Conservation (phyloP, 768 basidiomycete genomes). For the Neoboletus magnificus region DNA sequence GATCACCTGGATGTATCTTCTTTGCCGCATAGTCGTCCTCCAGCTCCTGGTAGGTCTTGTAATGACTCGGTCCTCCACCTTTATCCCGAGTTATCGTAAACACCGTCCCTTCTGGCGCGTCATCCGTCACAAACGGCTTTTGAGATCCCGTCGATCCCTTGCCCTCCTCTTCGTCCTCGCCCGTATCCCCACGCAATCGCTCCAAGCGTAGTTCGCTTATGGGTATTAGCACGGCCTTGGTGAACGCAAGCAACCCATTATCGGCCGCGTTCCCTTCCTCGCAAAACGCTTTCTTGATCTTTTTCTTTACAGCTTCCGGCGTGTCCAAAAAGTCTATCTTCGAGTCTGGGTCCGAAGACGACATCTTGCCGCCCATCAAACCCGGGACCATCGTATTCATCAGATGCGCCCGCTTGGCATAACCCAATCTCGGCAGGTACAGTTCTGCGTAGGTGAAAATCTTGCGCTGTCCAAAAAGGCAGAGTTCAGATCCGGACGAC, state of each 20-base stretch:
- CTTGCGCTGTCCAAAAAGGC: conserved; percentile 63
- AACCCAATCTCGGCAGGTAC: conserved; percentile 91
- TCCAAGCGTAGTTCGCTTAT: conserved; percentile 75
- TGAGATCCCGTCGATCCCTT: conserved; percentile 50
- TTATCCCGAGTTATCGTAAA: conserved; percentile 76
- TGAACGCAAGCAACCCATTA: conserved; percentile 87
- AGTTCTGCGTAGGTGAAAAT: conserved; percentile 98
- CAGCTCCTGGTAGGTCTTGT: conserved; percentile 59
- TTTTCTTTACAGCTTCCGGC: conserved; percentile 78
- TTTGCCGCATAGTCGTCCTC: conserved; percentile 72
- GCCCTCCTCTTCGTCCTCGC: conserved; percentile 39
- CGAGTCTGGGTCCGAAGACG: conserved; percentile 93
- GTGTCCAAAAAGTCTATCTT: conserved; percentile 97
- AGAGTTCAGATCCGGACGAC: neutral
- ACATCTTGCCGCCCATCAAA: conserved; percentile 95
- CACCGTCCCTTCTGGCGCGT: conserved; percentile 77
- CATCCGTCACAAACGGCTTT: conserved; percentile 59
- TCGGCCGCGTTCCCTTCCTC: conserved; percentile 87
- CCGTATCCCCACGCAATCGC: conserved; percentile 43
- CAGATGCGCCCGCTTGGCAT: conserved; percentile 90
- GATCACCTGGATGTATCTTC: conserved; percentile 83
- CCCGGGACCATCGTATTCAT: conserved; percentile 99
- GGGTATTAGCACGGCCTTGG: conserved; percentile 84
- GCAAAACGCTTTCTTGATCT: conserved; percentile 91
- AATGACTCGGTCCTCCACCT: conserved; percentile 75